These are phyloP conservation scores for Geranium brycei DNA, from an alignment of 345 rosid genomes.

Conservation along the genomic window DNA sequence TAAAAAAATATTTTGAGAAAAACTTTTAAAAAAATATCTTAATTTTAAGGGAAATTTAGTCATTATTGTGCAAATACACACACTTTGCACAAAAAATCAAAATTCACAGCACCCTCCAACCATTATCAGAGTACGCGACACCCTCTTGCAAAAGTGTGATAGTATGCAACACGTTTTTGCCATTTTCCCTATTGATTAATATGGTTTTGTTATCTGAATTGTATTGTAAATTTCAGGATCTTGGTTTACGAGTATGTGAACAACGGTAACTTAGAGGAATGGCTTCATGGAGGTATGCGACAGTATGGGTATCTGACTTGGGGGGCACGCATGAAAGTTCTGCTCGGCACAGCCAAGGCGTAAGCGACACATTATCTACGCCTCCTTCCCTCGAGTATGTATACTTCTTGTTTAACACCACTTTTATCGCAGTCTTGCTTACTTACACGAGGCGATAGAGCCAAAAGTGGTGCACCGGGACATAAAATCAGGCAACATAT, in stretches of 20 bases:
- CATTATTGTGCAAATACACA: too few species aligned
- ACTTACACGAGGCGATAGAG: conserved; percentile 96
- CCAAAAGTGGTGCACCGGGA: conserved; percentile 99
- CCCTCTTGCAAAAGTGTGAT: too few species aligned
- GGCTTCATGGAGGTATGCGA: conserved; percentile 82
- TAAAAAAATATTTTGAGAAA: too few species aligned
- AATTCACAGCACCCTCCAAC: too few species aligned
- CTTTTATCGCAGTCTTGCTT: conserved; percentile 65
- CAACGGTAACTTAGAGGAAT: conserved; percentile 77
- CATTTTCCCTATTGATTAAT: too few species aligned
- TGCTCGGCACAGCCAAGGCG: conserved; percentile 84
- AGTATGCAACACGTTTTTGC: too few species aligned
- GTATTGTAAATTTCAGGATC: conserved; percentile 30
- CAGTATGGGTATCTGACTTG: conserved; percentile 73
- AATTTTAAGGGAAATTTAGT: too few species aligned
- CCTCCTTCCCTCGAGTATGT: conserved; percentile 5
- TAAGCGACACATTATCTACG: conserved; percentile 23
- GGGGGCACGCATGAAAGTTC: conserved; percentile 72
- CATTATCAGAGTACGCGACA: too few species aligned
- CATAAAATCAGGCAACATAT: conserved; percentile 89
- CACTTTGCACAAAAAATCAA: too few species aligned
- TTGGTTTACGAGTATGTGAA: conserved; percentile 71
- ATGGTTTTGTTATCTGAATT: neutral
- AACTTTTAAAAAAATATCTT: too few species aligned
- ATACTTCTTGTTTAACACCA: conserved; percentile 5